Evolutionary conservation across 1,284 basidiomycete genomes (phyloP).

Genomic region (Sporisorium scitamineum): DNA sequence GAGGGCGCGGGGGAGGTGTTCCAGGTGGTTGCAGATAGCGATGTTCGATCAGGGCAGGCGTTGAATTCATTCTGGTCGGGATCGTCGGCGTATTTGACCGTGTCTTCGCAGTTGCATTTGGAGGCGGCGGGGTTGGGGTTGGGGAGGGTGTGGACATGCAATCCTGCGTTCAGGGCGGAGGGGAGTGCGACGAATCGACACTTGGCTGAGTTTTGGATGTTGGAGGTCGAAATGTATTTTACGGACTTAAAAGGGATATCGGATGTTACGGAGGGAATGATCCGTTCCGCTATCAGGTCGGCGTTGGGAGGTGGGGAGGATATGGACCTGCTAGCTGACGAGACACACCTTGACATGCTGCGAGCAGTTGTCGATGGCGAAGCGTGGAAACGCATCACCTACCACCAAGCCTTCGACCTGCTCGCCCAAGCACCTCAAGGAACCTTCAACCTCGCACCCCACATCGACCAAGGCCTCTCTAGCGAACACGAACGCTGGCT

Average conservation of each 20-base stretch:
- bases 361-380: not conserved
- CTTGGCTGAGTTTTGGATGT: constrained; percentile 98
- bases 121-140: constrained; percentile 83
- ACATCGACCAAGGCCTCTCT: constrained; percentile 80
- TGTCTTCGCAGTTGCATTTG: constrained; percentile 94
- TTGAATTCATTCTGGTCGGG: constrained; percentile 54
- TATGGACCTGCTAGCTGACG: constrained; percentile 29
- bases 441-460: constrained; percentile 70
- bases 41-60: constrained; percentile 17
- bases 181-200: constrained; percentile 88
- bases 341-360: constrained; percentile 6
- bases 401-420: constrained; percentile 79
- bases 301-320: constrained; percentile 42
- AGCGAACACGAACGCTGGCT: constrained; percentile 95
- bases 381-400: constrained; percentile 81
- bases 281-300: constrained; percentile 30
- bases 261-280: constrained; percentile 45
- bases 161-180: constrained; percentile 93
- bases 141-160: constrained; percentile 87
- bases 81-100: constrained; percentile 84
- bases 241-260: constrained; percentile 43
- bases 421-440: constrained; percentile 69
- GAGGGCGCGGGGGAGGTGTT: constrained; percentile 98
- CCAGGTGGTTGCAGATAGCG: constrained; percentile 73
- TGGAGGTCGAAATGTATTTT: constrained; percentile 78